Percentiles rank a stretch among this genome's conserved stretches.
Evolutionary conservation across 805 yeast species (phyloP).

Genomic region (Isabelozyma rhagii): DNA sequence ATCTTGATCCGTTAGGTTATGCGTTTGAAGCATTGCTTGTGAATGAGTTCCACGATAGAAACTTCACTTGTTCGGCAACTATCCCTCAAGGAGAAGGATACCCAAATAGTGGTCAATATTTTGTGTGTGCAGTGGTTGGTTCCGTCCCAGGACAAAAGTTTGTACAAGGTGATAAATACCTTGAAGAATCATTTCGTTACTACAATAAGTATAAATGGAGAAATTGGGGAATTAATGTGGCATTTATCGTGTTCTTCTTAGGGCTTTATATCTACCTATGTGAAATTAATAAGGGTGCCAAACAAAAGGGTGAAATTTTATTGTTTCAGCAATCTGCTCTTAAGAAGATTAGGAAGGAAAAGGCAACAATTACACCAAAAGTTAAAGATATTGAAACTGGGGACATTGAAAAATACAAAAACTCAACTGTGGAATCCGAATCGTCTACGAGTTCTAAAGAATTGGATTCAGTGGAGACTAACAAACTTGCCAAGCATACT

Average conservation of each 20-base stretch:
- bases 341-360: conserved; percentile 25
- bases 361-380: background rate
- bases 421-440: conserved; percentile 7
- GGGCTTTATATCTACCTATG: conserved; percentile 49
- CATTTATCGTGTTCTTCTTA: conserved; percentile 53
- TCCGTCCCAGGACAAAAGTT: conserved; percentile 15
- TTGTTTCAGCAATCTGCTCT: conserved; percentile 53
- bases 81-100: conserved; percentile 45
- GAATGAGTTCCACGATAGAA: conserved; percentile 51
- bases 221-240: conserved; percentile 60
- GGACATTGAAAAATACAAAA: conserved; percentile 17
- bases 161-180: conserved; percentile 23
- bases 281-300: conserved; percentile 59
- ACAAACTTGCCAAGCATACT: conserved; percentile 21
- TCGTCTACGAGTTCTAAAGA: conserved; percentile 4
- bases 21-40: conserved; percentile 56
- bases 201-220: conserved; percentile 53
- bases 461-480: conserved; percentile 5
- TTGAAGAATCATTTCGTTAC: conserved; percentile 44
- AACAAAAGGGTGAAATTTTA: conserved; percentile 70
- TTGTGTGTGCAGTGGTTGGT: conserved; percentile 20
- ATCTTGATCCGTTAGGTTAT: conserved; percentile 56
- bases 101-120: conserved; percentile 1
- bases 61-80: conserved; percentile 43
- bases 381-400: background rate